Percentiles rank a stretch among this genome's conserved stretches.
Evolutionary conservation across 257 asterid genomes (phyloP).

Genomic region (Plantago elongata): DNA sequence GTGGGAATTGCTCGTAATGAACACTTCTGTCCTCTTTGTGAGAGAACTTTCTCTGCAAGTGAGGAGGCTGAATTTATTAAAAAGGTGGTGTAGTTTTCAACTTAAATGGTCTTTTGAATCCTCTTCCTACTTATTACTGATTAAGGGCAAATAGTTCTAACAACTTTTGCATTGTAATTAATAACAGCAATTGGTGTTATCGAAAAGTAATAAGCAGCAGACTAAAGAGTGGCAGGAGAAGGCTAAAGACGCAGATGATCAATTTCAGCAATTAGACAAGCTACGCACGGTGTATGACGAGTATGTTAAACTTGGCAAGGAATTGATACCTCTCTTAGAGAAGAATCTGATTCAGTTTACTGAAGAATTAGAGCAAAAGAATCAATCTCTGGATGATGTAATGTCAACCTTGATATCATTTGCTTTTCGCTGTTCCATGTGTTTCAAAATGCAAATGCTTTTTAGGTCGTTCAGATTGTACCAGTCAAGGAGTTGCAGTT

Average conservation of each 20-base stretch:
- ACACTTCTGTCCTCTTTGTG: conserved; percentile 93
- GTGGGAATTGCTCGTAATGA: conserved; percentile 79
- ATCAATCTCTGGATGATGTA: conserved; percentile 95
- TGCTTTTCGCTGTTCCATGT: conserved; percentile 12
- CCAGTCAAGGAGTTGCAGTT: no score
- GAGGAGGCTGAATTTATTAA: conserved; percentile 93
- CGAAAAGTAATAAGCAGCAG: conserved; percentile 54
- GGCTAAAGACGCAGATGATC: conserved; percentile 62
- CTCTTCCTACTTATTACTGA: conserved; percentile 9
- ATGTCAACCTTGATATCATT: conserved; percentile 20
- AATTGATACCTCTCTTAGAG: conserved; percentile 75
- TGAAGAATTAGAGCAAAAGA: conserved; percentile 69
- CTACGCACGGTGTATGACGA: conserved; percentile 78
- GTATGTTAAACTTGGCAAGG: conserved; percentile 57
- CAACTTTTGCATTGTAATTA: conserved; percentile 13
- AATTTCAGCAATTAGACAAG: conserved; percentile 84
- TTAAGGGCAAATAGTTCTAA: conserved; percentile 10
- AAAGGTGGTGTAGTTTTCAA: conserved; percentile 41
- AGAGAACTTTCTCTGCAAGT: conserved; percentile 73
- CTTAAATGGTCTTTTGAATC: conserved; percentile 1
- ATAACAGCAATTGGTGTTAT: conserved; percentile 72
- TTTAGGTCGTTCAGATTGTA: no score
- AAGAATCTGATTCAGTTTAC: conserved; percentile 54
- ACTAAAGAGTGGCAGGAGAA: conserved; percentile 52
- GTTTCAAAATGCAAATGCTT: conserved; percentile 2